Evolutionary conservation across 768 basidiomycete genomes (phyloP), one percentile per base, ranked within the genome.

Genomic region (Termitomyces heimii): DNA sequence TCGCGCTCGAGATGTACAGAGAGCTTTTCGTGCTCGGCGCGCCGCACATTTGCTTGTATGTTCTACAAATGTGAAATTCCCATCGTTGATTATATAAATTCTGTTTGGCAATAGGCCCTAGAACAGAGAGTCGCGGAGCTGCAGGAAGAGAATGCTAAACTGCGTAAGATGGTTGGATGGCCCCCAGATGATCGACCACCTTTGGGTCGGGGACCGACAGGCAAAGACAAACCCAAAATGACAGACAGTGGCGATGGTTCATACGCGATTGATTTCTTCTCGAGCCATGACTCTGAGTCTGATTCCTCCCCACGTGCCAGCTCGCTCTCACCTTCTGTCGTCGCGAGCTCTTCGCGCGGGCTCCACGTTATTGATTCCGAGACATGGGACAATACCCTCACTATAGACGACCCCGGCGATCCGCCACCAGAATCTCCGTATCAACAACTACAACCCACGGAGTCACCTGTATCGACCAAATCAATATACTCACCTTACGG

Each of bases 21-120:
- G 92, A 66, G 92, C 92, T 9, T 95, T 94, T 75, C 82, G 92
- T 60, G 93, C 92, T 34, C 78, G 93, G 62, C 83, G 92, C 64
- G 92, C 92, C 60, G 91, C 91, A 56, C 92, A 94, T 70, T 79
- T 95, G 54, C 82, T 88, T 77, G 89, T 90, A 64, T 58, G 68
- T 66, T 64, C 62, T 68, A 62, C 57, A 53, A 63, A 71, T 72
- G 65, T 75, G 69, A 73, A 74, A 73, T 80, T 76, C 69, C 67
- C 53, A 50, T 60, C 14, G 67, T 76, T 71, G 72, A 67, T 57
- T 59, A 57, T 57, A 55, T 66, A 54, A 67, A 61, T 60, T 57
- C 65, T 67, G 70, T 70, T 58, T 65, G 55, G 54, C 51, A 63
- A 65, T 73, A 92, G 90, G 86, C 88, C 55, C 74, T 95, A 60